Conservation (phyloP, 164 flowering plant species). For the Malania oleifera region DNA sequence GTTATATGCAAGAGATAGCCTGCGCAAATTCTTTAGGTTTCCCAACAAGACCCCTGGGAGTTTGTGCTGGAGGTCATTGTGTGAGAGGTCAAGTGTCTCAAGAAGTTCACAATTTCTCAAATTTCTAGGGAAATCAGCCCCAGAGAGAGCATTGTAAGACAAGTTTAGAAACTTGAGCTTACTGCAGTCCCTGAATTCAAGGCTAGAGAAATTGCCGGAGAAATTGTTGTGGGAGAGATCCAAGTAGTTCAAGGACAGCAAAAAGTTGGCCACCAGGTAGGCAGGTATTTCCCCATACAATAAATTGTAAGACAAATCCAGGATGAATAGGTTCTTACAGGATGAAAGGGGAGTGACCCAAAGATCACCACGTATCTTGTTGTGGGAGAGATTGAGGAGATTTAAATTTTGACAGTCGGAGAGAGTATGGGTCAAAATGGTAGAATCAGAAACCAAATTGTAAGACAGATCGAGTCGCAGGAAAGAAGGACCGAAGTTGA, state of each 20-base stretch:
- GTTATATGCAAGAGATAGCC: slow-evolving; percentile 47
- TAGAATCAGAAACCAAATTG: slow-evolving; percentile 43
- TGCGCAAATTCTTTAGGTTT: slow-evolving; percentile 36
- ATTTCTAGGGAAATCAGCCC: slow-evolving; percentile 36
- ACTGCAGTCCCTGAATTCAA: slow-evolving; percentile 45
- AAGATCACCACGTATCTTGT: slow-evolving; percentile 45
- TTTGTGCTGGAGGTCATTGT: slow-evolving; percentile 28
- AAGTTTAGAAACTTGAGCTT: slow-evolving; percentile 50
- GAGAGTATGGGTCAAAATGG: slow-evolving; percentile 25
- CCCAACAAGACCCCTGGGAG: slow-evolving; percentile 44
- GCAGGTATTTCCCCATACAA: slow-evolving; percentile 46
- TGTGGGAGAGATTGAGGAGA: slow-evolving; percentile 50
- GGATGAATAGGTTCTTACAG: slow-evolving; percentile 34
- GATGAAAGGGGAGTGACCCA: slow-evolving; percentile 13
- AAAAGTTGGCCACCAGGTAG: slow-evolving; percentile 16
- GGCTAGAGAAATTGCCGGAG: slow-evolving; percentile 36
- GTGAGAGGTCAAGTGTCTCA: slow-evolving; percentile 48
- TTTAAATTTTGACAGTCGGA: slow-evolving; percentile 40
- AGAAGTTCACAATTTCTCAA: slow-evolving; percentile 43
- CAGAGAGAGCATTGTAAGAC: slow-evolving; percentile 48
- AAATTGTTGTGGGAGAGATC: slow-evolving; percentile 69
- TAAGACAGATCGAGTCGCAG: slow-evolving; percentile 56
- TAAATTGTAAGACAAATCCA: slow-evolving; percentile 54
- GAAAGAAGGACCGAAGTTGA: slow-evolving; percentile 38
- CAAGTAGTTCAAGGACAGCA: slow-evolving; percentile 26